Evolutionary conservation across 2,329 filamentous ascomycete genomes (phyloP).

Genomic region (Alternaria triticimaculans): DNA sequence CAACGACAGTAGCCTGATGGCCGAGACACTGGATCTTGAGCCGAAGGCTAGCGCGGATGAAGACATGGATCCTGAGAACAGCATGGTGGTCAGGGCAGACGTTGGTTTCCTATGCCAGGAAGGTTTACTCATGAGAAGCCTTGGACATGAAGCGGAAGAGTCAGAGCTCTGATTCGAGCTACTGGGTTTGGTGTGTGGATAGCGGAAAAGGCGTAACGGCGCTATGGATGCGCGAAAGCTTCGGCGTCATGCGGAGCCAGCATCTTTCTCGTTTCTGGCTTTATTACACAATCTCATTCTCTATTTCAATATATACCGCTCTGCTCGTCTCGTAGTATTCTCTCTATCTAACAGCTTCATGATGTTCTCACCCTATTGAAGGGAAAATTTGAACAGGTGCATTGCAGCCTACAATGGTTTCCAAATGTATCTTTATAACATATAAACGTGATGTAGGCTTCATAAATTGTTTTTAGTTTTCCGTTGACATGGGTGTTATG

Average conservation of each 20-base stretch:
- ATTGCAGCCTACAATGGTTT: too few species aligned
- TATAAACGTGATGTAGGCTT: too few species aligned
- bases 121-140: conserved; percentile 29
- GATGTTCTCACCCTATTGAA: not conserved
- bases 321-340: too few species aligned
- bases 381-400: too few species aligned
- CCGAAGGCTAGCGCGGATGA: conserved; percentile 12
- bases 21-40: conserved; percentile 27
- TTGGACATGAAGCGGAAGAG: not conserved
- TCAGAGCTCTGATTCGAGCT: not conserved
- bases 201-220: not conserved
- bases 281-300: not conserved
- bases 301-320: not conserved
- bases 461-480: too few species aligned
- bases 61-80: conserved; percentile 1
- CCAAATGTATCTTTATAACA: too few species aligned
- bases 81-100: conserved; percentile 26
- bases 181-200: not conserved
- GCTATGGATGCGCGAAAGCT: not conserved
- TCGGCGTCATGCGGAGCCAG: not conserved
- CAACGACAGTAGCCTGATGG: conserved; percentile 21
- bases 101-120: conserved; percentile 32
- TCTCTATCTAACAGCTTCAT: not conserved
- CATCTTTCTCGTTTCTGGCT: not conserved
- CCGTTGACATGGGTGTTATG: not conserved